Base-by-base conservation (phyloP, 345 rosid species). In the Murraya paniculata region DNA sequence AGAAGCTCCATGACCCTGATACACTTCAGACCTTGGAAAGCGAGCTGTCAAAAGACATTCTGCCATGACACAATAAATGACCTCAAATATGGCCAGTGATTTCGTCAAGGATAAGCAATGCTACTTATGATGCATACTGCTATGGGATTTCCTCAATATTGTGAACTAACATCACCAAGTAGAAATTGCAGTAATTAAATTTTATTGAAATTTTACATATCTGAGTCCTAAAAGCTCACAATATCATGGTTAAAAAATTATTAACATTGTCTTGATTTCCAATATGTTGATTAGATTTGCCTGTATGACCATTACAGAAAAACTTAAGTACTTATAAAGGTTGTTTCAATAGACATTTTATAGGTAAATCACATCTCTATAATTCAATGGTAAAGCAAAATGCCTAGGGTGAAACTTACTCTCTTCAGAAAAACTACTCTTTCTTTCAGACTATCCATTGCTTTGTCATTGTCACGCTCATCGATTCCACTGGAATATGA, bases 391-490 rank as follows among this genome's bases (percentile, higher is more conserved):
- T 2, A 33, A 80, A 35, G 39, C 19, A 45, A 72, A 6, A 73
- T 41, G 28, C 77, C 71, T 14, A 64, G 57, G 61, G 67, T 19
- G 35, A 60, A 25, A 80, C 86, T 81, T 88, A 91, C 93, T 79
- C 86, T 88, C 87, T 95, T 92, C 22, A 93, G 89, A 83, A 92
- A 88, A 64, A 82, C 71, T 77, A 91, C 93, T 84, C 91, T 91
- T 78, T 91, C 94, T 45, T 95, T 91, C 70, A 95, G 82, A 85
- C 74, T 84, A 19, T 86, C 91, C 14, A 91, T 55, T 3, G 91
- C 93, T 79, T 83, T 91, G 75, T 90, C 97, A 82, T 92, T 93
- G 78, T 92, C 94, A 38, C 80, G 92, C 80, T 92, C 96, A 64
- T 60, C 86, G 67, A 80, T 80, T 67, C 85, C 89, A 58, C 79